Evolutionary conservation across 768 basidiomycete genomes (phyloP).

Genomic region (Amanita subjunquillea): DNA sequence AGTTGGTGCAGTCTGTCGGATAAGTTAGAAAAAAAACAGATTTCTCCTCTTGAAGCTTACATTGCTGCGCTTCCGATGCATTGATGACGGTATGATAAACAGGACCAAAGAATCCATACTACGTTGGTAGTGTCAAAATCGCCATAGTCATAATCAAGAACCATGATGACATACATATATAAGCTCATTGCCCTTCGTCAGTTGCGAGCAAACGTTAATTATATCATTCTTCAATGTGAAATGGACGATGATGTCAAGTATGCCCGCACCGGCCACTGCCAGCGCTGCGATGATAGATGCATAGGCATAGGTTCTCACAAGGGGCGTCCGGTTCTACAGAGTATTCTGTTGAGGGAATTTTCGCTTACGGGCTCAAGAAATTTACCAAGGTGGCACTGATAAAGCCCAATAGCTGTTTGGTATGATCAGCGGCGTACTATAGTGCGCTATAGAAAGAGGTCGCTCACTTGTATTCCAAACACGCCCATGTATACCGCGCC

Average conservation of each 20-base stretch:
- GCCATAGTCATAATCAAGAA: not conserved
- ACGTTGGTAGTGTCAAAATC: slow-evolving; percentile 13
- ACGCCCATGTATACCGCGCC: slow-evolving; percentile 46
- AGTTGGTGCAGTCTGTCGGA: slow-evolving; percentile 45
- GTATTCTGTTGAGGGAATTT: not conserved
- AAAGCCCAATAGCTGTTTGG: slow-evolving; percentile 36
- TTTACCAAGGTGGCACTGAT: slow-evolving; percentile 40
- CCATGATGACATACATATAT: slow-evolving; percentile 23
- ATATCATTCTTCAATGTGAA: slow-evolving; percentile 58
- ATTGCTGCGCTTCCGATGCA: slow-evolving; percentile 29
- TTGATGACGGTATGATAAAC: slow-evolving; percentile 19
- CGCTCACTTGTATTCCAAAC: slow-evolving; percentile 35
- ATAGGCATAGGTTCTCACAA: slow-evolving; percentile 49
- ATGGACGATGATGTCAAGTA: slow-evolving; percentile 52
- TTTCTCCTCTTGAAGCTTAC: slow-evolving; percentile 22
- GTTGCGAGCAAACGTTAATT: slow-evolving; percentile 39
- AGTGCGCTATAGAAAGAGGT: not conserved
- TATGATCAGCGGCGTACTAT: not conserved
- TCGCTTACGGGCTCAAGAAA: slow-evolving; percentile 5
- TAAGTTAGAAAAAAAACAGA: not conserved
- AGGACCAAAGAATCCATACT: slow-evolving; percentile 48
- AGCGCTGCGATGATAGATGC: slow-evolving; percentile 36
- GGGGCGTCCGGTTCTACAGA: slow-evolving; percentile 39
- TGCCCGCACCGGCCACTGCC: slow-evolving; percentile 37
- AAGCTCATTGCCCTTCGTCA: slow-evolving; percentile 23